Conservation (phyloP, 2,329 filamentous ascomycete species). For the Ceratocystiopsis brevicomis region DNA sequence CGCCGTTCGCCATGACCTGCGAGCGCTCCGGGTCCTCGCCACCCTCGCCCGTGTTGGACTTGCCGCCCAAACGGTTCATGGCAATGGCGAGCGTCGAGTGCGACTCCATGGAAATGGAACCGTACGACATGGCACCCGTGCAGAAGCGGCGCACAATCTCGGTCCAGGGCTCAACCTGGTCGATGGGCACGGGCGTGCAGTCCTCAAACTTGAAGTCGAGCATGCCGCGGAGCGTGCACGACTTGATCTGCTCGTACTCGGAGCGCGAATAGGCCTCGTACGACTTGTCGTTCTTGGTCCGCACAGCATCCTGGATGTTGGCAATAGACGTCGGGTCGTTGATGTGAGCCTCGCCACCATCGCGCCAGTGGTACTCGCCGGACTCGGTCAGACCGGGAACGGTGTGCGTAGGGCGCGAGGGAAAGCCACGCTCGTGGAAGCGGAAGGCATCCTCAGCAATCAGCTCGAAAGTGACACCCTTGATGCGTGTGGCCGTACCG, state of each 20-base stretch:
- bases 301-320: conserved; percentile 90
- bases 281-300: conserved; percentile 94
- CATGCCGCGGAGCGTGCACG: conserved; percentile 82
- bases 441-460: conserved; percentile 90
- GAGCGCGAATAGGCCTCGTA: conserved; percentile 90
- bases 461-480: conserved; percentile 80
- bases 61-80: conserved; percentile 91
- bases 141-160: conserved; percentile 94
- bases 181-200: conserved; percentile 66
- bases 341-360: conserved; percentile 85
- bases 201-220: conserved; percentile 94
- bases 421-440: conserved; percentile 86
- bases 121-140: conserved; percentile 96
- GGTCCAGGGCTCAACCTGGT: conserved; percentile 95
- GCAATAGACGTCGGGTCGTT: conserved; percentile 91
- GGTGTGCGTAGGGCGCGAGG: conserved; percentile 55
- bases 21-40: conserved; percentile 89
- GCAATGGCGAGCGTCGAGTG: conserved; percentile 89
- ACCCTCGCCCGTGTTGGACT: conserved; percentile 95
- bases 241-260: conserved; percentile 91
- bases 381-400: conserved; percentile 74
- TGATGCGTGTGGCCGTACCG: conserved; percentile 84
- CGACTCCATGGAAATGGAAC: conserved; percentile 95
- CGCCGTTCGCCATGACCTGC: conserved; percentile 69
- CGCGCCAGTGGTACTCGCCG: conserved; percentile 95